Evolutionary conservation across 164 flowering plant species (phyloP).

Genomic region (Macadamia integrifolia): DNA sequence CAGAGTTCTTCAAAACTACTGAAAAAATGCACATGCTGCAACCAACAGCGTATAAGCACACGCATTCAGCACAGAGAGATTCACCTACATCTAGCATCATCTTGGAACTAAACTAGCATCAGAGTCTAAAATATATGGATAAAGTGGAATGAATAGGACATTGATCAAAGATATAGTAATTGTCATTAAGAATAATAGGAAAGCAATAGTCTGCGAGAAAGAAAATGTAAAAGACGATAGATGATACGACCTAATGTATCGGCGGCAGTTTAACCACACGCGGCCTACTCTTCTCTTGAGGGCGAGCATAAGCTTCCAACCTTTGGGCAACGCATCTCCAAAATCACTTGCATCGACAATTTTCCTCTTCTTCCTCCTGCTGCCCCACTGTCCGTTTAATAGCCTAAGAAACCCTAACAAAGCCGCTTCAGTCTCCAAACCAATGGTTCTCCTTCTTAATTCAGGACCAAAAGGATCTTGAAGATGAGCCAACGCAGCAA

Average conservation of each 20-base stretch:
- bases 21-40: no score
- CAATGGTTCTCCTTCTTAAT: conserved; percentile 51
- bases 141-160: neutral
- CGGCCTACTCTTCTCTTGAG: conserved; percentile 51
- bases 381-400: conserved; percentile 65
- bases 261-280: conserved; percentile 47
- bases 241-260: conserved; percentile 63
- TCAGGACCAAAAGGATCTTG: conserved; percentile 50
- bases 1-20: no score
- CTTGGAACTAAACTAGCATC: neutral
- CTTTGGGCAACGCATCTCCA: conserved; percentile 53
- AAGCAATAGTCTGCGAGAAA: neutral
- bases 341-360: conserved; percentile 61
- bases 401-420: conserved; percentile 48
- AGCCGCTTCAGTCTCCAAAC: conserved; percentile 41
- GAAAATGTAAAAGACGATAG: neutral
- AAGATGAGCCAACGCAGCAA: conserved; percentile 35
- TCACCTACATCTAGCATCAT: neutral
- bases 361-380: conserved; percentile 70
- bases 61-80: neutral
- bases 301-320: conserved; percentile 70
- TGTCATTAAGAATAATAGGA: neutral
- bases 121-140: neutral
- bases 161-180: neutral
- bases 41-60: neutral